A percentile compares a stretch with the other conserved stretches of the same genome.
Conservation (phyloP, 2,329 filamentous ascomycete genomes). For the Neoscytalidium dimidiatum region DNA sequence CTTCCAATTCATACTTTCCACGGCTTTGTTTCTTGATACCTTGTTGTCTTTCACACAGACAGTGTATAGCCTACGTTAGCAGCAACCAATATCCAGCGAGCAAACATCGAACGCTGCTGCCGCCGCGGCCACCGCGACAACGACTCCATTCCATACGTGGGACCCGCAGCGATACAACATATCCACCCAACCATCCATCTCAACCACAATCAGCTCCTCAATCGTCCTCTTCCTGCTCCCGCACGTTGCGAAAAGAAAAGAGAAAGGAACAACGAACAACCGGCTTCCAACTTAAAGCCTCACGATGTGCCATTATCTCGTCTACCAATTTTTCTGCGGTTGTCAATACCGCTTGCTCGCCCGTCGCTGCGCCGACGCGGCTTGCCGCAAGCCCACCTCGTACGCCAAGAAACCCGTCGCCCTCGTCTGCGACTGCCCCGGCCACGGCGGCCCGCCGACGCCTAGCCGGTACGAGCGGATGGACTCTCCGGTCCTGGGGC, state of each 20-base stretch:
- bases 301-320: conserved; percentile 17
- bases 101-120: no score
- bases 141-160: neutral
- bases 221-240: neutral
- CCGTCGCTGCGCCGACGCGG: neutral
- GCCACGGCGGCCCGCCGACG: conserved; percentile 13
- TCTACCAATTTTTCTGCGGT: conserved; percentile 18
- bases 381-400: neutral
- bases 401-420: conserved; percentile 12
- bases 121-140: neutral
- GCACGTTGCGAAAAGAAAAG: neutral
- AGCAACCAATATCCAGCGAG: no score
- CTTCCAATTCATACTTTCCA: neutral
- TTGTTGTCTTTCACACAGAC: neutral
- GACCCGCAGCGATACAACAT: neutral
- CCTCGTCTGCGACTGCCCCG: conserved; percentile 13
- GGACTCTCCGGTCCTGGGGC: neutral
- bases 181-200: neutral
- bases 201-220: neutral
- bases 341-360: conserved; percentile 16
- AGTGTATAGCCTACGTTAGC: neutral
- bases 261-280: neutral
- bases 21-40: neutral
- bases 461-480: conserved; percentile 6
- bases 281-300: neutral